Conservation (phyloP, 163 green algal species). For the Scenedesmus sp. region DNA sequence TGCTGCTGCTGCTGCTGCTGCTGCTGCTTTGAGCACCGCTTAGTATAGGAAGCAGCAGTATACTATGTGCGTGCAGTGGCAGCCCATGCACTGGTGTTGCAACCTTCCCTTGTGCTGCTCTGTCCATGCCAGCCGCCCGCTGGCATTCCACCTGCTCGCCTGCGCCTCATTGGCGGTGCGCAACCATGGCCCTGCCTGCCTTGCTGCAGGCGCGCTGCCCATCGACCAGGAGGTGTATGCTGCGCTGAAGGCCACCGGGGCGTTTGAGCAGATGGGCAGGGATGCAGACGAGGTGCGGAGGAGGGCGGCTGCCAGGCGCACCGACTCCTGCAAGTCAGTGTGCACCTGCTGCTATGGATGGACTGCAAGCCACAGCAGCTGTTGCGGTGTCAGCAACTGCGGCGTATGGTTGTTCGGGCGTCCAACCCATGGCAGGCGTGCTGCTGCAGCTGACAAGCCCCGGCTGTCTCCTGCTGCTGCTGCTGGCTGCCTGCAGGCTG, state of each 20-base stretch:
- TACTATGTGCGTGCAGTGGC: background rate
- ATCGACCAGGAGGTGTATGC: slow-evolving; percentile 81
- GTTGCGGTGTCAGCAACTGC: background rate
- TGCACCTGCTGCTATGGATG: background rate
- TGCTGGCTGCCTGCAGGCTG: slow-evolving; percentile 71
- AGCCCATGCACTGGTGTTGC: background rate
- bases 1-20: background rate
- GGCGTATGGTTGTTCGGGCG: background rate
- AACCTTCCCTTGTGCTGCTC: background rate
- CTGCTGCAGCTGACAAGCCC: background rate
- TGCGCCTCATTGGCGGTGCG: background rate
- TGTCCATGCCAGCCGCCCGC: background rate
- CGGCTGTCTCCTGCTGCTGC: background rate
- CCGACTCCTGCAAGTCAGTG: background rate
- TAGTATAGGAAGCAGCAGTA: background rate
- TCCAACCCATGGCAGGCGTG: no score
- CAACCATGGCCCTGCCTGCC: background rate
- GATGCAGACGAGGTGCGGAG: slow-evolving; percentile 84
- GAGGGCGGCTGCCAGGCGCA: background rate
- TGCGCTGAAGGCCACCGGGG: slow-evolving; percentile 80
- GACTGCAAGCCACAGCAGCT: background rate
- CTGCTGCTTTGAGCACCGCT: background rate
- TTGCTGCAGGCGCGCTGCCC: slow-evolving; percentile 60
- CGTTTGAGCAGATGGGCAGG: slow-evolving; percentile 87
- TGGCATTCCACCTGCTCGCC: background rate